Evolutionary conservation across 179 eudicot species (phyloP).

Genomic region (Drosera spatulata): DNA sequence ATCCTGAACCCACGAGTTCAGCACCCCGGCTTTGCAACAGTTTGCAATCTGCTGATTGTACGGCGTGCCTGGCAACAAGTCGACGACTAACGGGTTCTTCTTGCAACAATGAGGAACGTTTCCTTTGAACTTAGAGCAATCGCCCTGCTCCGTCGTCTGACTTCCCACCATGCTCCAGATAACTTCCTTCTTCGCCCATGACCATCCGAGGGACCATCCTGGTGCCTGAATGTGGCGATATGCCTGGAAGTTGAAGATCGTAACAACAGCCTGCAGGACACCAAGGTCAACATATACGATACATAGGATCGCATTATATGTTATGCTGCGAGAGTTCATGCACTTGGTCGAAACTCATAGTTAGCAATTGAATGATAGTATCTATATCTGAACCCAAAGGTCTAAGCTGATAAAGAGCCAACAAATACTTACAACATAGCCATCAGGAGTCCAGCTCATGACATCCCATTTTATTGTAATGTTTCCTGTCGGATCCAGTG

Average conservation of each 20-base stretch:
- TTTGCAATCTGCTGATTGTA: slow-evolving; percentile 36
- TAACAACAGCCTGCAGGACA: slow-evolving; percentile 23
- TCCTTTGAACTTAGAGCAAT: slow-evolving; percentile 32
- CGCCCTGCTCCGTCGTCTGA: slow-evolving; percentile 37
- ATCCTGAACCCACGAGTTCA: slow-evolving; percentile 31
- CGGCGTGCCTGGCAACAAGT: slow-evolving; percentile 36
- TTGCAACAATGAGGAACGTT: slow-evolving; percentile 37
- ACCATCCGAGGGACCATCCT: slow-evolving; percentile 36
- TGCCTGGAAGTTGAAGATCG: slow-evolving; percentile 32
- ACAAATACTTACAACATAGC: slow-evolving; percentile 28
- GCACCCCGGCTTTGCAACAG: slow-evolving; percentile 29
- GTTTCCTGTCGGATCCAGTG: slow-evolving; percentile 38
- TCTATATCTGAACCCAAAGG: no score
- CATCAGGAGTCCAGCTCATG: slow-evolving; percentile 34
- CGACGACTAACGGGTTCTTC: slow-evolving; percentile 28
- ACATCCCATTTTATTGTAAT: slow-evolving; percentile 39
- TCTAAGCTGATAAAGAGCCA: no score
- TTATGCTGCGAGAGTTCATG: no score
- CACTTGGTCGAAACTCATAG: no score
- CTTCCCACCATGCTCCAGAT: slow-evolving; percentile 38
- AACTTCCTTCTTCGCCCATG: slow-evolving; percentile 36
- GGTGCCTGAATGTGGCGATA: slow-evolving; percentile 40
- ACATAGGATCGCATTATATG: no score
- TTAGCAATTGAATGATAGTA: no score
- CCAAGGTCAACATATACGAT: no score